Conservation (phyloP, 305 asterid species). For the Fraxinus greggii region DNA sequence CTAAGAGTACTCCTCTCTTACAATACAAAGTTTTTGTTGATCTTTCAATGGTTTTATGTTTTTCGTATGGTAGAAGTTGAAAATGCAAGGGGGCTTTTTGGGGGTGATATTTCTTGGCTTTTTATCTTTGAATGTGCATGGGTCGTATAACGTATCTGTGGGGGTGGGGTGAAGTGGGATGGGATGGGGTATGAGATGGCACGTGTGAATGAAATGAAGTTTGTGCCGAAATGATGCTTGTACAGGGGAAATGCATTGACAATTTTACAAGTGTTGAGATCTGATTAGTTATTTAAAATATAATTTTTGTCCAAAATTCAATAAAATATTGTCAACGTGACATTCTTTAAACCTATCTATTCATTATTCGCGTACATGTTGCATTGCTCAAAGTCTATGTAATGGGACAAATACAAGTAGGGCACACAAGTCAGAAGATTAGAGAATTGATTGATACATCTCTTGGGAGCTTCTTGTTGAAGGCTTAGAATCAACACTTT, state of each 20-base stretch:
- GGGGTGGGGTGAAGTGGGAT: neutral
- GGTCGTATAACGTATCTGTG: conserved; percentile 27
- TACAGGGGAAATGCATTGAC: too few species aligned
- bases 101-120: conserved; percentile 47
- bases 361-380: neutral
- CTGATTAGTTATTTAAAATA: too few species aligned
- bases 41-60: neutral
- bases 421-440: conserved; percentile 31
- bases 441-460: conserved; percentile 25
- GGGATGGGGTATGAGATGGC: conserved; percentile 13
- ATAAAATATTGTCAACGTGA: neutral
- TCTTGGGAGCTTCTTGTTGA: conserved; percentile 46
- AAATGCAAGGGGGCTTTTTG: conserved; percentile 25
- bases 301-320: neutral
- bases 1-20: conserved; percentile 5
- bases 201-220: neutral
- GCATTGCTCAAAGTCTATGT: conserved; percentile 1
- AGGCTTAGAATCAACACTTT: conserved; percentile 29
- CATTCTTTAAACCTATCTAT: neutral
- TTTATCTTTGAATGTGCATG: conserved; percentile 43
- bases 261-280: too few species aligned
- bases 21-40: neutral
- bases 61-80: neutral
- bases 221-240: neutral
- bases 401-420: conserved; percentile 28